Conservation (phyloP, 192 early-diverging fungal genomes). For the Coemansia sp. region DNA sequence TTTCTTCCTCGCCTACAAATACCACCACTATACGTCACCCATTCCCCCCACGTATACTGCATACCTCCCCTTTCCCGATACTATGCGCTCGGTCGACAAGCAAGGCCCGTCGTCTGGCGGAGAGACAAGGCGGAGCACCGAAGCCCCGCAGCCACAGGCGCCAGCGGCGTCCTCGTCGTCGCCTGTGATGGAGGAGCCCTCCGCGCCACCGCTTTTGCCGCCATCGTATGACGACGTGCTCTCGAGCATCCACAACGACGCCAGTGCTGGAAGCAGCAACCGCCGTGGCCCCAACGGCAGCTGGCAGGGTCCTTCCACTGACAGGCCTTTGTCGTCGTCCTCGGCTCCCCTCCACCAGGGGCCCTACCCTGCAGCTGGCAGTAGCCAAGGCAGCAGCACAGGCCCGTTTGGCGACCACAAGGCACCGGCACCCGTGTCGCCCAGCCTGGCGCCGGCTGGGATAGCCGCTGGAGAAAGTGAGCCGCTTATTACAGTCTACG, state of each 20-base stretch:
- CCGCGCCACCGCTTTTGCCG: slow-evolving; percentile 29
- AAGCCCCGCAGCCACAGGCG: neutral
- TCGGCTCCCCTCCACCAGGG: neutral
- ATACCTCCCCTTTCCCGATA: neutral
- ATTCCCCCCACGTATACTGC: neutral
- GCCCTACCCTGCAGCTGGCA: neutral
- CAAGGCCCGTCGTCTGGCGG: neutral
- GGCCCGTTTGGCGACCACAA: slow-evolving; percentile 21
- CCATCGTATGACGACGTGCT: slow-evolving; percentile 49
- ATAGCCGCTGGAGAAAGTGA: neutral
- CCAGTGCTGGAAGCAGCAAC: neutral
- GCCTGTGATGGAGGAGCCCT: slow-evolving; percentile 11
- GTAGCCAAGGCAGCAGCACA: neutral
- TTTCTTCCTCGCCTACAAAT: neutral
- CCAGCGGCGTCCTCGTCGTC: neutral
- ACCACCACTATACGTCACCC: neutral
- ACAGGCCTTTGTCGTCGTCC: neutral
- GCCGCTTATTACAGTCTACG: neutral
- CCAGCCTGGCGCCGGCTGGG: neutral
- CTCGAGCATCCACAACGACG: slow-evolving; percentile 11
- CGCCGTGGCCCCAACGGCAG: neutral
- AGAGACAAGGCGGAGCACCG: neutral
- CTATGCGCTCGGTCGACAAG: neutral
- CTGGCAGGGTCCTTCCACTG: neutral
- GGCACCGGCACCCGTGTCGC: neutral